Conservation (phyloP, 129 eudicot species). For the Flaveria sonorensis region DNA sequence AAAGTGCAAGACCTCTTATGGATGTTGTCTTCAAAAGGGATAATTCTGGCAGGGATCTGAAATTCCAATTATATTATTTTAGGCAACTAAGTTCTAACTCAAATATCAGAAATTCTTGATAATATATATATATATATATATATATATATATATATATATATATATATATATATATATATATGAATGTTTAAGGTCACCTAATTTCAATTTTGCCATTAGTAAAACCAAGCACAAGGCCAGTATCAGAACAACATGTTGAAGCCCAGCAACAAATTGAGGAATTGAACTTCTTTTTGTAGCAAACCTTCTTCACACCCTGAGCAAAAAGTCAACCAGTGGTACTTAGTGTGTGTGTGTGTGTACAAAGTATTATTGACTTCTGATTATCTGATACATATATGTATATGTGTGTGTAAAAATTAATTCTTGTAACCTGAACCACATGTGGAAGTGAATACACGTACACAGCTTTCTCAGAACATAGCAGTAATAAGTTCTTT, state of each 20-base stretch:
- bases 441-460: constrained; percentile 69
- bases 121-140: too few relatives aligned
- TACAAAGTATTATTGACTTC: background rate
- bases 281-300: constrained; percentile 79
- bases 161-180: too few relatives aligned
- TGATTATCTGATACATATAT: background rate
- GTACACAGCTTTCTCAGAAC: constrained; percentile 91
- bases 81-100: constrained; percentile 10
- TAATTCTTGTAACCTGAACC: constrained; percentile 55
- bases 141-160: too few relatives aligned
- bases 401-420: background rate
- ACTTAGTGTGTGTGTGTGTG: background rate
- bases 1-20: constrained; percentile 66
- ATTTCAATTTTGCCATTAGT: constrained; percentile 76
- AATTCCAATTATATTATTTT: constrained; percentile 26
- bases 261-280: constrained; percentile 88
- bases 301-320: constrained; percentile 89
- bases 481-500: constrained; percentile 59
- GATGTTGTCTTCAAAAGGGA: constrained; percentile 81
- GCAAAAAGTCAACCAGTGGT: background rate
- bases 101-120: background rate
- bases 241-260: constrained; percentile 58
- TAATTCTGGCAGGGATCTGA: constrained; percentile 87
- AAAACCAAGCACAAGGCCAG: constrained; percentile 75
- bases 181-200: constrained; percentile 48